Base-by-base conservation (phyloP, 2,329 filamentous ascomycete genomes). In the Paraphaeosphaeria minitans region DNA sequence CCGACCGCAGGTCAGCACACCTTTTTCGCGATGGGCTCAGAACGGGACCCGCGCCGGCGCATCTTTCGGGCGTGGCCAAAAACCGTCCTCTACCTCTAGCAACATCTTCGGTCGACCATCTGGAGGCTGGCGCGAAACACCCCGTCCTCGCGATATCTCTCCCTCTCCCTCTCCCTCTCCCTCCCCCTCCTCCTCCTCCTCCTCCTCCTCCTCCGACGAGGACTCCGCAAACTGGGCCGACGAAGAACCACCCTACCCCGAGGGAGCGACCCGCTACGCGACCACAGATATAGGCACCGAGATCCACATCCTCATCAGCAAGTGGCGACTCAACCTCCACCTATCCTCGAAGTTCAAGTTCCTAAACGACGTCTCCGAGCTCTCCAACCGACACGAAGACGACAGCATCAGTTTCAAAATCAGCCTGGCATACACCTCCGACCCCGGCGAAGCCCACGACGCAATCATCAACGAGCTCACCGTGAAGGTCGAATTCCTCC, bases 291-390 rank as follows among this genome's bases (percentile, higher is more conserved):
- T 42, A 10, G 52, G 41, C 2, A 62, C 55, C 1, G 43, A 56
- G 5, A 22, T 60, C 14, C 48, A 60, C 21, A 29, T 62, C 24
- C 13, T 12, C 10, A 54, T 62, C 42, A 53, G 55, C 13, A 39
- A 39, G 13, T 58, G 57, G 52, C 57, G 41, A 13, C 39, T 61
- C 2, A 13, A 46, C 35, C 31, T 55, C 12, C 21, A 50, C 22
- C 39, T 57, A 1, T 60, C 52, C 4, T 35, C 57, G 3, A 58
- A 56, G 21, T 62, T 51, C 37, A 51, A 37, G 16, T 62, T 60
- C 48, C 13, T 54, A 1, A 48, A 60, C 54, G 27, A 55, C 35
- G 33, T 59, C 13, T 46, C 52, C 19, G 48, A 57, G 24, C 52
- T 55, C 8, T 56, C 48, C 13, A 24, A 49, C 24, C 24, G 33